These are phyloP conservation scores for Ilyonectria robusta DNA, from an alignment of 2,329 filamentous ascomycete genomes.

Conservation along the genomic window DNA sequence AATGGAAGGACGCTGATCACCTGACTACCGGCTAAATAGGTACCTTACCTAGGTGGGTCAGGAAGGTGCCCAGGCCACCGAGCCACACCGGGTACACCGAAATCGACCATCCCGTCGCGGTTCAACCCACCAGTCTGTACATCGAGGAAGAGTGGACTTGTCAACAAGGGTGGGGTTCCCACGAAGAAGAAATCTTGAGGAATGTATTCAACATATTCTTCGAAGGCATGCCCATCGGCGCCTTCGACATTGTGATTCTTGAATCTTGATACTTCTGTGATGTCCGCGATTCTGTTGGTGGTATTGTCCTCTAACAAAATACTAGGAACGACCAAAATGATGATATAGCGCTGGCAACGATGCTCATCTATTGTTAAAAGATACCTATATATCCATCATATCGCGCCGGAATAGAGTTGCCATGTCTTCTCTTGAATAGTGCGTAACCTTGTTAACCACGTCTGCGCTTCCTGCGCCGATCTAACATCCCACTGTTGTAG, in stretches of 20 bases:
- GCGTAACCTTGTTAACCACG: not conserved
- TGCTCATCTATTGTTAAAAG: conserved; percentile 21
- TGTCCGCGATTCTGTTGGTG: not conserved
- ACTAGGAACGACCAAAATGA: too few species aligned
- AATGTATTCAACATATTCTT: too few species aligned
- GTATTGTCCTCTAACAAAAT: not conserved
- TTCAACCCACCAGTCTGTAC: not conserved
- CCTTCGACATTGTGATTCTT: too few species aligned
- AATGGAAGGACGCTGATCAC: not conserved
- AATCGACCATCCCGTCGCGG: not conserved
- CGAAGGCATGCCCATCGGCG: too few species aligned
- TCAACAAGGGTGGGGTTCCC: not conserved
- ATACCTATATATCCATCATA: conserved; percentile 24
- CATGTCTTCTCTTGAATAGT: conserved; percentile 5
- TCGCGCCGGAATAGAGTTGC: conserved; percentile 14
- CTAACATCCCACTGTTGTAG: not conserved
- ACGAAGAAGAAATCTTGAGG: too few species aligned
- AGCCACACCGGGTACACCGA: not conserved
- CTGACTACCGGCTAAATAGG: not conserved
- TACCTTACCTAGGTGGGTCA: not conserved
- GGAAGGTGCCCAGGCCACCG: not conserved
- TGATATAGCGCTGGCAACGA: not conserved
- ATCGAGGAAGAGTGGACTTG: not conserved
- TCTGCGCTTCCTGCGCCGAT: conserved; percentile 6
- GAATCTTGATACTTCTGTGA: not conserved